Conservation (phyloP, 2,329 filamentous ascomycete genomes). For the Trichoderma sp. region DNA sequence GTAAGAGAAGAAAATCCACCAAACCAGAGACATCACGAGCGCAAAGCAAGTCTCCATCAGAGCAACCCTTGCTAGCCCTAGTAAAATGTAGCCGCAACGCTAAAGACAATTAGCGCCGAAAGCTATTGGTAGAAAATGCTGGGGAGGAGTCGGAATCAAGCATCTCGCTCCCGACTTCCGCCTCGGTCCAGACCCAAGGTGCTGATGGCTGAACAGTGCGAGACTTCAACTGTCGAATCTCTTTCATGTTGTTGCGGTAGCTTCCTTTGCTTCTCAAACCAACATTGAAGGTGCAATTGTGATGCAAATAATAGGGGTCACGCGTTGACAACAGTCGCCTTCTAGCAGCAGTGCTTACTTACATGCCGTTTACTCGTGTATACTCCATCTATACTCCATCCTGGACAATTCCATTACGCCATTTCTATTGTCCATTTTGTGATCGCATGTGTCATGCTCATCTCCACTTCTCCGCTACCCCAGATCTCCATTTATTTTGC, state of each 20-base stretch:
- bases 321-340: neutral
- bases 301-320: neutral
- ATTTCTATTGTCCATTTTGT: neutral
- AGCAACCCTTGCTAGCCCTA: neutral
- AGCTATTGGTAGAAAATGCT: neutral
- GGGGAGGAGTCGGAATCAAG: neutral
- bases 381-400: neutral
- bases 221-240: neutral
- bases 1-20: neutral
- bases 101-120: neutral
- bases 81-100: neutral
- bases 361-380: neutral
- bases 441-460: neutral
- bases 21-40: neutral
- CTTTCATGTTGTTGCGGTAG: neutral
- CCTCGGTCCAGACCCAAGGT: neutral
- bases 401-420: constrained; percentile 7
- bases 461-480: constrained; percentile 17
- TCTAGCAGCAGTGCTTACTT: neutral
- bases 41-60: neutral
- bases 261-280: neutral
- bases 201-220: neutral
- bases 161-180: neutral
- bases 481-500: constrained; percentile 14
- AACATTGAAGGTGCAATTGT: neutral